Evolutionary conservation across 257 asterid genomes (phyloP), one percentile per base, ranked within the genome.

Genomic region (Solanum appendiculatum): DNA sequence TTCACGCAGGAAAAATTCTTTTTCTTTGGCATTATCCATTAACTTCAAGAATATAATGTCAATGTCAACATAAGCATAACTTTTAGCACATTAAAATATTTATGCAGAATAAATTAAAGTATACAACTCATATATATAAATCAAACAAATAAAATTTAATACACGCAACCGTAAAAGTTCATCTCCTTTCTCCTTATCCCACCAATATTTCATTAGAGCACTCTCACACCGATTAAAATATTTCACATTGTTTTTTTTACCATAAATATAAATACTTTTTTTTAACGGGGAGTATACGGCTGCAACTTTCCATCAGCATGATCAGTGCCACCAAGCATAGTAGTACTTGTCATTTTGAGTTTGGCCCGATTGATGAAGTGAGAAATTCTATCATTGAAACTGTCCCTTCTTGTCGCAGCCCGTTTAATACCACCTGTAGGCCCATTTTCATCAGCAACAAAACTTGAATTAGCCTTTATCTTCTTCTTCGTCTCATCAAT

Each of bases 361-460:
- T 75, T 92, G 15, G 94, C 89, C 13, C 87, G 90, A 37, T 88
- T 82, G 84, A 93, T 93, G 64, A 90, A 95, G 75, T 81, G 86
- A 23, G 86, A 68, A 29, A 91, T 86, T 84, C 82, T 94, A 75
- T 92, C 92, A 75, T 92, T 91, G 60, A 93, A 90, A 84, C 96
- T 94, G 23, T 94, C 95, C 83, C 92, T 91, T 88, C 89, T 91
- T 29, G 88, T 84, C 4, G 90, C 70, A 23, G 31, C 60, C 82
- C 87, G 91, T 15, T 73, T 37, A 36, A 83, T 14, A 18, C 27
- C 39, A 27, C 54, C 60, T 60, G 16, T 84, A 48, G 12, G n/a
- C 15, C 10, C 63, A 7, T 64, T 66, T 13, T 60, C 89, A 40
- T 27, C 91, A 7, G 89, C 91, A 85, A 90, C 84, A 29, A 78